Percentiles rank a stretch among this genome's conserved stretches.
Evolutionary conservation across 345 rosid genomes (phyloP).

Genomic region (Mangifera indica): DNA sequence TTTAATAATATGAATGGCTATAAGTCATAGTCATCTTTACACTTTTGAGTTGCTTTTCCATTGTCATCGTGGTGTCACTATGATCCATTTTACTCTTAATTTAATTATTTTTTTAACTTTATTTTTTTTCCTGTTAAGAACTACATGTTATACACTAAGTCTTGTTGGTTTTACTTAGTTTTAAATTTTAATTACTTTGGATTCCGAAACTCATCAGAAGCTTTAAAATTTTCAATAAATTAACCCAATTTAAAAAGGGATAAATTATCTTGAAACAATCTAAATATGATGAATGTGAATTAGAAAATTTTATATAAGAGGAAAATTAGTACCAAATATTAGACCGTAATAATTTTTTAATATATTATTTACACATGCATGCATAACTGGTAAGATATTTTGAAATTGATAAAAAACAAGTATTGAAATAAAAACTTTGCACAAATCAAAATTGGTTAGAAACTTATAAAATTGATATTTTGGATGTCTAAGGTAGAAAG

Average conservation of each 20-base stretch:
- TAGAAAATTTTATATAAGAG: no score
- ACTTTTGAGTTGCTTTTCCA: slow-evolving; percentile 4
- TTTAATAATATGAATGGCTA: slow-evolving; percentile 13
- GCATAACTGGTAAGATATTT: no score
- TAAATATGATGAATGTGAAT: not conserved
- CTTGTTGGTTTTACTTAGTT: slow-evolving; percentile 26
- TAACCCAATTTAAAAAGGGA: not conserved
- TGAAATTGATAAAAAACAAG: no score
- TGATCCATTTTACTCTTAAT: slow-evolving; percentile 5
- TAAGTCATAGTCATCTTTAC: slow-evolving; percentile 15
- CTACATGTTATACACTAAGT: slow-evolving; percentile 27
- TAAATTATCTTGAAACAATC: not conserved
- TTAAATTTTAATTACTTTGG: not conserved
- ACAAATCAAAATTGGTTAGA: no score
- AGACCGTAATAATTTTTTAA: no score
- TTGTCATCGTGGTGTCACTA: slow-evolving; percentile 27
- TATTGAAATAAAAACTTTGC: no score
- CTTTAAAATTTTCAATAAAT: no score
- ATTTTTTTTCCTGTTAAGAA: slow-evolving; percentile 13
- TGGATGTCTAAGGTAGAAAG: no score
- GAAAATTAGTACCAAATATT: no score
- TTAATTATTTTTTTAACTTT: slow-evolving; percentile 13
- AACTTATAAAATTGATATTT: no score
- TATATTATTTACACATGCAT: no score
- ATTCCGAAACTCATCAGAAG: no score